phyloP scores from a whole-genome alignment of 176 grass and related monocot species.

The Carex myosuroides region DNA sequence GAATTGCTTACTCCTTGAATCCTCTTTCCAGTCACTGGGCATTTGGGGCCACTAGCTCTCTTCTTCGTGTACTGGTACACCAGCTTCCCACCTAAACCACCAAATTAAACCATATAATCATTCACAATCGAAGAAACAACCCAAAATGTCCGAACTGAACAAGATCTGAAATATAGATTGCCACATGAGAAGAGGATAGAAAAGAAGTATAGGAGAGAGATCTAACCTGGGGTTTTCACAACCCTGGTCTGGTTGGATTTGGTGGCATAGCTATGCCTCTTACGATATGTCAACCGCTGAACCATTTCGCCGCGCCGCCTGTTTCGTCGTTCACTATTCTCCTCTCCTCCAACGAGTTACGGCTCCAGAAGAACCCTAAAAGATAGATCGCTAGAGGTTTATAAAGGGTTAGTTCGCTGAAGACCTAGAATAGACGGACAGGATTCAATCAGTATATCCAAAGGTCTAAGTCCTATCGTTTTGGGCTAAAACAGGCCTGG shows the following conservation, averaged over 20 bases:
- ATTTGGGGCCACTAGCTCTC: constrained; percentile 89
- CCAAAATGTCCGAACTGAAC: background rate
- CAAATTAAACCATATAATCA: background rate
- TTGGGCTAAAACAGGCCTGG: background rate
- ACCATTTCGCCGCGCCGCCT: constrained; percentile 45
- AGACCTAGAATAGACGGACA: constrained; percentile 52
- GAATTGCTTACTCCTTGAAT: constrained; percentile 77
- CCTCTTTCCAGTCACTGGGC: constrained; percentile 89
- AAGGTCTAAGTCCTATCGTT: background rate
- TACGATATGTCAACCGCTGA: constrained; percentile 81
- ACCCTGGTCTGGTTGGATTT: constrained; percentile 96
- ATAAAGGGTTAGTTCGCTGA: constrained; percentile 21
- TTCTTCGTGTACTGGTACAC: constrained; percentile 95
- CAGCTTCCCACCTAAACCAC: constrained; percentile 59
- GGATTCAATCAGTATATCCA: constrained; percentile 18
- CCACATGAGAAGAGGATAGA: background rate
- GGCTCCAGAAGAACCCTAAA: constrained; percentile 9
- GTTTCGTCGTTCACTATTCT: background rate
- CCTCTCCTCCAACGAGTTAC: background rate
- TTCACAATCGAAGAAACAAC: background rate
- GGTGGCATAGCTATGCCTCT: constrained; percentile 94
- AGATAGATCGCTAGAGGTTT: constrained; percentile 8
- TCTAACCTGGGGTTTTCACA: constrained; percentile 81
- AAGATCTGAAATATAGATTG: background rate
- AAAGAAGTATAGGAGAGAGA: background rate